Percentiles rank a stretch among this genome's conserved stretches.
phyloP scores from a whole-genome alignment of 2,329 filamentous ascomycete genomes.

The Xylaria sp. region DNA sequence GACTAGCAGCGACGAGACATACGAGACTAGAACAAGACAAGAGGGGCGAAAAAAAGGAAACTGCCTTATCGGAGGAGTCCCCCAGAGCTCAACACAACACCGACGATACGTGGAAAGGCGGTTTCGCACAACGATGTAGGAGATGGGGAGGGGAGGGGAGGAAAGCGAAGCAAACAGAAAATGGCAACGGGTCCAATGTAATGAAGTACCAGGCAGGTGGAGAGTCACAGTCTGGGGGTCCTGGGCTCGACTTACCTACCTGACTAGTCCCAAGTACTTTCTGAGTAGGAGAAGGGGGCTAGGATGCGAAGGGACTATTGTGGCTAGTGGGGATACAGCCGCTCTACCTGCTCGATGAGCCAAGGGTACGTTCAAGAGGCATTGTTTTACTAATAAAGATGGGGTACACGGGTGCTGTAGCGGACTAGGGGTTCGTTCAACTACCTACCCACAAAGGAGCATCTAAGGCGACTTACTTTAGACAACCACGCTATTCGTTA shows the following conservation, averaged over 20 bases:
- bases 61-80: constrained; percentile 49
- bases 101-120: constrained; percentile 43
- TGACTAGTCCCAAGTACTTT: too few species aligned
- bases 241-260: too few species aligned
- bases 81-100: constrained; percentile 47
- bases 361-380: background rate
- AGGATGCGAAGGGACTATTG: constrained; percentile 15
- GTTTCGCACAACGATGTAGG: constrained; percentile 43
- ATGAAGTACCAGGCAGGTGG: constrained; percentile 28
- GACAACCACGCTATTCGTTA: too few species aligned
- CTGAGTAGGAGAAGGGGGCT: constrained; percentile 1
- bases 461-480: too few species aligned
- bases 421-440: background rate
- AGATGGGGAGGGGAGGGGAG: constrained; percentile 42
- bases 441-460: too few species aligned
- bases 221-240: constrained; percentile 16
- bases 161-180: constrained; percentile 38
- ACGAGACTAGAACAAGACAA: constrained; percentile 35
- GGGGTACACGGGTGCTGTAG: background rate
- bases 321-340: constrained; percentile 20
- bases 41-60: constrained; percentile 46
- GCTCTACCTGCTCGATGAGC: background rate
- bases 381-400: background rate
- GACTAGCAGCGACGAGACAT: constrained; percentile 36
- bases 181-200: constrained; percentile 33